These are phyloP conservation scores for Camelina neglecta DNA, from an alignment of 345 rosid genomes.

Conservation along the genomic window DNA sequence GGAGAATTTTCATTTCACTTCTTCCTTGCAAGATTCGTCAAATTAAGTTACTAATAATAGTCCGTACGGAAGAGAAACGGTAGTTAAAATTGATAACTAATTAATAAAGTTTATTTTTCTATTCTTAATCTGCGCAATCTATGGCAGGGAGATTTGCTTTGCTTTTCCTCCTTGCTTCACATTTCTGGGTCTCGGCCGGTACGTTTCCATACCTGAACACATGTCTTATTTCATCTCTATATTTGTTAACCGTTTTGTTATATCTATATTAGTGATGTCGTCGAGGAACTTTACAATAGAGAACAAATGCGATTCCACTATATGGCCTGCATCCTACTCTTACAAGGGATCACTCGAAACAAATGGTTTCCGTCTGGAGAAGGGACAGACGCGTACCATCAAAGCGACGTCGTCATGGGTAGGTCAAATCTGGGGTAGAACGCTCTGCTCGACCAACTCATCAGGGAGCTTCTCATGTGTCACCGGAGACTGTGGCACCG, in stretches of 20 bases:
- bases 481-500: constrained; percentile 58
- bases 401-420: constrained; percentile 49
- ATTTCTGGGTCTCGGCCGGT: constrained; percentile 22
- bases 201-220: background rate
- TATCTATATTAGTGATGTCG: constrained; percentile 3
- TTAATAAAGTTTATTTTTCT: background rate
- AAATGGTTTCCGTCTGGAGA: constrained; percentile 56
- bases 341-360: constrained; percentile 47
- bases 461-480: constrained; percentile 8
- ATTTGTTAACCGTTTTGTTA: background rate
- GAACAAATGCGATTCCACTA: constrained; percentile 56
- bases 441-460: constrained; percentile 45
- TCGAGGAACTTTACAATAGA: constrained; percentile 46
- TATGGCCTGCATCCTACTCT: constrained; percentile 62
- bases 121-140: no score
- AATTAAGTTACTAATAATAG: background rate
- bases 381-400: constrained; percentile 36
- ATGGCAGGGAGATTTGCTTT: constrained; percentile 5
- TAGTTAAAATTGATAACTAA: background rate
- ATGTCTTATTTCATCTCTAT: background rate
- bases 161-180: constrained; percentile 3
- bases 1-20: background rate
- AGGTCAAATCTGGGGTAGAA: constrained; percentile 65
- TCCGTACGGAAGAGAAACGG: background rate
- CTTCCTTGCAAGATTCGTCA: background rate